A percentile compares a stretch with the other conserved stretches of the same genome.
These are phyloP conservation scores for Cronartium ribicola DNA, from an alignment of 1,284 basidiomycete genomes.

Conservation along the genomic window DNA sequence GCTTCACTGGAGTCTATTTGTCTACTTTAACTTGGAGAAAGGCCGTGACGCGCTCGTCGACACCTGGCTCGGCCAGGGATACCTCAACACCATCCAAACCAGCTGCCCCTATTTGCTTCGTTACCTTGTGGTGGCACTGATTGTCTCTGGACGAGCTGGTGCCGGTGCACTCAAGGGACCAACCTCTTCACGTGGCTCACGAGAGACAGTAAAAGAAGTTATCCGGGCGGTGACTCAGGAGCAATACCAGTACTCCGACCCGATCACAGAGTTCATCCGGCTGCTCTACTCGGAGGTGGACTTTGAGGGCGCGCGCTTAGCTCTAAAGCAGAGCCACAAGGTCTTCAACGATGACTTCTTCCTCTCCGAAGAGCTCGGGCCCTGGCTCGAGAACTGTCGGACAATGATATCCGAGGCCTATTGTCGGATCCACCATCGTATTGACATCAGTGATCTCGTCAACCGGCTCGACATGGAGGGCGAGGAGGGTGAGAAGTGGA, in stretches of 20 bases:
- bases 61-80: constrained; percentile 81
- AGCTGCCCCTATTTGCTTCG: constrained; percentile 90
- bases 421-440: constrained; percentile 92
- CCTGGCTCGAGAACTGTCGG: constrained; percentile 91
- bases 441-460: constrained; percentile 93
- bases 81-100: constrained; percentile 97
- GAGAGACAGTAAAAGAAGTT: constrained; percentile 78
- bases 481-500: constrained; percentile 98
- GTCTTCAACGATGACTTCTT: constrained; percentile 92
- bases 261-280: constrained; percentile 86
- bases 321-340: constrained; percentile 71
- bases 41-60: constrained; percentile 91
- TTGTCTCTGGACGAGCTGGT: constrained; percentile 62
- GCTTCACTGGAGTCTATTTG: constrained; percentile 95
- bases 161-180: constrained; percentile 33
- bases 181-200: constrained; percentile 45
- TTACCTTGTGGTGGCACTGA: constrained; percentile 86
- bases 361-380: constrained; percentile 78
- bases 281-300: constrained; percentile 90
- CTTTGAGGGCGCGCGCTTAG: constrained; percentile 79
- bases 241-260: constrained; percentile 90
- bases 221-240: constrained; percentile 87
- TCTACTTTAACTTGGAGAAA: constrained; percentile 93
- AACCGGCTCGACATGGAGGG: constrained; percentile 82
- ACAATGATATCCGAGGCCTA: constrained; percentile 95